These are phyloP conservation scores for Fusarium globosum DNA, from an alignment of 2,329 filamentous ascomycete genomes.

Conservation along the genomic window DNA sequence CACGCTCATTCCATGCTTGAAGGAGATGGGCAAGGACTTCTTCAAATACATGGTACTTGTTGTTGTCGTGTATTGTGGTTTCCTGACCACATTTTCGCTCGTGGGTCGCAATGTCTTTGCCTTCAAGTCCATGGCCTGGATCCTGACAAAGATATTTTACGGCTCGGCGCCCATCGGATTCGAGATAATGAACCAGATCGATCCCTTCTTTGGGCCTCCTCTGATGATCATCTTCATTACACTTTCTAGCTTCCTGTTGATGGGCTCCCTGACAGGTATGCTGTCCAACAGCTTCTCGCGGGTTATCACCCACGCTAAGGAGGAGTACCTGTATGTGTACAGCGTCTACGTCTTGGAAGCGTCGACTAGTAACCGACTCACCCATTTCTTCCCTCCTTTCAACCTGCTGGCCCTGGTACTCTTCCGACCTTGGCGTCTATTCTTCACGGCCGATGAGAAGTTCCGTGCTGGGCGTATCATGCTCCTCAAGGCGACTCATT, in stretches of 20 bases:
- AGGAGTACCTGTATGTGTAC: constrained; percentile 85
- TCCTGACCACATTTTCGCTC: constrained; percentile 86
- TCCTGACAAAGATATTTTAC: constrained; percentile 84
- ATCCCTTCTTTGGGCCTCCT: constrained; percentile 68
- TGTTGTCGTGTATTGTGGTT: constrained; percentile 85
- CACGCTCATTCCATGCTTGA: constrained; percentile 87
- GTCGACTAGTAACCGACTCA: constrained; percentile 74
- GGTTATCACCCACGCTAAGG: constrained; percentile 71
- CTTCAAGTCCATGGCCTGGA: constrained; percentile 76
- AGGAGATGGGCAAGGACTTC: constrained; percentile 95
- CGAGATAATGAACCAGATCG: constrained; percentile 71
- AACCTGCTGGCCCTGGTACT: constrained; percentile 79
- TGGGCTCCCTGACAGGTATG: constrained; percentile 82
- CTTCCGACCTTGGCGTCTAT: constrained; percentile 77
- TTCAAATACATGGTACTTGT: constrained; percentile 85
- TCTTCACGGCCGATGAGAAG: constrained; percentile 70
- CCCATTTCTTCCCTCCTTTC: constrained; percentile 76
- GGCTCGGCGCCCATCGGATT: constrained; percentile 82
- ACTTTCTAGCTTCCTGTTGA: constrained; percentile 81
- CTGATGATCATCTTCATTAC: constrained; percentile 80
- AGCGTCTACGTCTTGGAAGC: constrained; percentile 73
- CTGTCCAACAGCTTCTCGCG: constrained; percentile 79
- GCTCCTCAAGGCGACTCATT: constrained; percentile 71
- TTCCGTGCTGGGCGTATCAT: constrained; percentile 72
- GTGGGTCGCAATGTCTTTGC: constrained; percentile 77